A percentile compares a stretch with the other conserved stretches of the same genome.
Conservation (phyloP, 352 stramenopile genomes). For the Globisporangium splendens region DNA sequence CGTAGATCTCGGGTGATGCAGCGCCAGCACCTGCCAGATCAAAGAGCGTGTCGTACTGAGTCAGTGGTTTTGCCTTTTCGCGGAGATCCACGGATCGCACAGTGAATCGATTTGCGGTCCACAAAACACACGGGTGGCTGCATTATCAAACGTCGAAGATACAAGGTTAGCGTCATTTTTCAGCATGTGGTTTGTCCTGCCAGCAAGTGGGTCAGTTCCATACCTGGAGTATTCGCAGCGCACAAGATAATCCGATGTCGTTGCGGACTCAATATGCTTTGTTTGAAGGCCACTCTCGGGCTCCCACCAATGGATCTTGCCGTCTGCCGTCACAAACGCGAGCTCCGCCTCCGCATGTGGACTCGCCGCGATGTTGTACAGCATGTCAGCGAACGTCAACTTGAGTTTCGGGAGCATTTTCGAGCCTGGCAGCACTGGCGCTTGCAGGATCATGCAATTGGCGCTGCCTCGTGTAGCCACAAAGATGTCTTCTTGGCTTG, state of each 20-base stretch:
- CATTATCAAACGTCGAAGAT: no score
- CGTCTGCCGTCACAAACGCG: slow-evolving; percentile 46
- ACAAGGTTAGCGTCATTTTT: no score
- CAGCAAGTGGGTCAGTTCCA: background rate
- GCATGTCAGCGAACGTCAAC: slow-evolving; percentile 48
- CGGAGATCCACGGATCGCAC: slow-evolving; percentile 52
- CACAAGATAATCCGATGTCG: slow-evolving; percentile 31
- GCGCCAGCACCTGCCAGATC: slow-evolving; percentile 36
- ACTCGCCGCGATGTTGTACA: slow-evolving; percentile 61
- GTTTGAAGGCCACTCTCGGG: slow-evolving; percentile 36
- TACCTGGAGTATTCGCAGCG: slow-evolving; percentile 79
- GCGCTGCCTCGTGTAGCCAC: slow-evolving; percentile 40
- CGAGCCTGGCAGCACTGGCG: slow-evolving; percentile 7
- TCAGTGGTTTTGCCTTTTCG: slow-evolving; percentile 16
- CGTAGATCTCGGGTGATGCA: slow-evolving; percentile 50
- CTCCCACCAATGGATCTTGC: slow-evolving; percentile 50
- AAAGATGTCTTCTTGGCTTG: slow-evolving; percentile 21
- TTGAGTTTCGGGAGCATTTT: slow-evolving; percentile 40
- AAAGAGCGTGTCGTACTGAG: slow-evolving; percentile 38
- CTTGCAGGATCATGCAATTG: slow-evolving; percentile 34
- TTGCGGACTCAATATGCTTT: slow-evolving; percentile 18
- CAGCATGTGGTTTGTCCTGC: background rate
- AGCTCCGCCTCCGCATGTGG: slow-evolving; percentile 60
- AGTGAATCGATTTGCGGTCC: slow-evolving; percentile 39
- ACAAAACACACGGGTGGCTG: slow-evolving; percentile 75